phyloP scores from a whole-genome alignment of 2,329 filamentous ascomycete species.

The Orbilia oligospora region DNA sequence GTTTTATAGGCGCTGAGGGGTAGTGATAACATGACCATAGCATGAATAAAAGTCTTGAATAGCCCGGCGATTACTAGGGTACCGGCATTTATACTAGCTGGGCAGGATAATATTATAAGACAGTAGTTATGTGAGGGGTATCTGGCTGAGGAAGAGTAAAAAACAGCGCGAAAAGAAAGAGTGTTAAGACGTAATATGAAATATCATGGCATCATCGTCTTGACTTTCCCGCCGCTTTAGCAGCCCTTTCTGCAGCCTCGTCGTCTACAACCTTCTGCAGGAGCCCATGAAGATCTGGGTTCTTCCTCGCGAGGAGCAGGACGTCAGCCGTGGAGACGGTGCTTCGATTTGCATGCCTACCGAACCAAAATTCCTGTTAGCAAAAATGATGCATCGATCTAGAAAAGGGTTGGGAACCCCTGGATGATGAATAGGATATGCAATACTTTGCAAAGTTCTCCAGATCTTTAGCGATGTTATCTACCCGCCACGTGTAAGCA shows the following conservation, averaged over 20 bases:
- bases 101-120: not conserved
- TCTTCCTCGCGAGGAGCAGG: slow-evolving; percentile 85
- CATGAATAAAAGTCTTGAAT: slow-evolving; percentile 1
- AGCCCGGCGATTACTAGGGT: not conserved
- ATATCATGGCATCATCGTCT: slow-evolving; percentile 30
- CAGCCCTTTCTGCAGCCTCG: slow-evolving; percentile 69
- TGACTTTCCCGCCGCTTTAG: slow-evolving; percentile 52
- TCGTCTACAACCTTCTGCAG: slow-evolving; percentile 78
- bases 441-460: slow-evolving; percentile 75
- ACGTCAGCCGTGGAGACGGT: slow-evolving; percentile 90
- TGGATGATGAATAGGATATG: not conserved
- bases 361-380: slow-evolving; percentile 66
- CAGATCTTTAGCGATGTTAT: slow-evolving; percentile 74
- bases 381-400: not conserved
- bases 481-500: slow-evolving; percentile 65
- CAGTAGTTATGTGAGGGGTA: slow-evolving; percentile 21
- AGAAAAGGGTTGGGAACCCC: not conserved
- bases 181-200: not conserved
- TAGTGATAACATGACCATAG: slow-evolving; percentile 27
- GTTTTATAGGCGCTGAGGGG: slow-evolving; percentile 18
- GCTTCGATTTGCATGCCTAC: slow-evolving; percentile 82
- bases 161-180: slow-evolving; percentile 1
- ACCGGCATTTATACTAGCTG: not conserved
- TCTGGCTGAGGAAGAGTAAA: slow-evolving; percentile 13
- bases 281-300: slow-evolving; percentile 84